phyloP scores from a whole-genome alignment of 2,329 filamentous ascomycete species.

The Rhexocercosporidium sp. region DNA sequence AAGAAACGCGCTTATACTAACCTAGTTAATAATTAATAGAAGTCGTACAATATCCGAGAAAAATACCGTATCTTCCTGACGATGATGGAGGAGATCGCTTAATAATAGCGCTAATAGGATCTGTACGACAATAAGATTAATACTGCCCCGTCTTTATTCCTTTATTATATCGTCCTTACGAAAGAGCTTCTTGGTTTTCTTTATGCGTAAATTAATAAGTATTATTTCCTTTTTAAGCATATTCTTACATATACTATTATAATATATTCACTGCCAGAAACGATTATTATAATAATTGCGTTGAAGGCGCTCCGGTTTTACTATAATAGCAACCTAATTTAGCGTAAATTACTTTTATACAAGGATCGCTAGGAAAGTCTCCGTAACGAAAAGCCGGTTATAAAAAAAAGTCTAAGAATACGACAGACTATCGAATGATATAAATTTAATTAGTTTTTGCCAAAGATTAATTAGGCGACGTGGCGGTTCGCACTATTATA shows the following conservation, averaged over 20 bases:
- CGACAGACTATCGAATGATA: too few species aligned
- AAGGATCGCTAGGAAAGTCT: not conserved
- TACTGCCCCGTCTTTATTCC: not conserved
- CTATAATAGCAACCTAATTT: not conserved
- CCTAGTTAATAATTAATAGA: not conserved
- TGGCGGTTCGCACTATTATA: not conserved
- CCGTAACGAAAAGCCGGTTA: not conserved
- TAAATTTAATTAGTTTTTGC: too few species aligned
- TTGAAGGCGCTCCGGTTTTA: not conserved
- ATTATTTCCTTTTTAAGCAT: not conserved
- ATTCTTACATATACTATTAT: not conserved
- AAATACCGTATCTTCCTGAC: too few species aligned
- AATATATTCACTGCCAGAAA: not conserved
- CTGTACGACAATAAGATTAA: not conserved
- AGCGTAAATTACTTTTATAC: not conserved
- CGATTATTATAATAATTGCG: not conserved
- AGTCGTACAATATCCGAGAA: not conserved
- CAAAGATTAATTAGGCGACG: not conserved
- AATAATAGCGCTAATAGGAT: not conserved
- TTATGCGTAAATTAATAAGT: not conserved
- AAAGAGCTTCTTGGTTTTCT: not conserved
- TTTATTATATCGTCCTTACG: not conserved
- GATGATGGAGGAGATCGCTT: not conserved
- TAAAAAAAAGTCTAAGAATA: not conserved
- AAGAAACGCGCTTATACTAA: not conserved